phyloP scores from a whole-genome alignment of 495 filamentous ascomycete genomes.

The Aspergillus nidulans region DNA sequence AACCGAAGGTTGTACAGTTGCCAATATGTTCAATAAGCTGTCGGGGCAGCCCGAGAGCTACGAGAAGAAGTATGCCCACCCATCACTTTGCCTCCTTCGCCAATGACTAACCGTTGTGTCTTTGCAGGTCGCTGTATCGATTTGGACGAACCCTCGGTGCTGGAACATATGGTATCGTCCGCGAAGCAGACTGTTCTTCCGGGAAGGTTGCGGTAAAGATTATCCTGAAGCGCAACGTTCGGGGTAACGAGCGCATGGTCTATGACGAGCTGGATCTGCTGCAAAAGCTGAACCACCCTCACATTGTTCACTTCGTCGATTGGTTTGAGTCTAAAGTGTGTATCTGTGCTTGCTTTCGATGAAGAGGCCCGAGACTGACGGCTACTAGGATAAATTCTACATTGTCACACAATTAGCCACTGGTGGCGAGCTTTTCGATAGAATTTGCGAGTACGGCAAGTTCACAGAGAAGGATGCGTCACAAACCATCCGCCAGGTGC shows the following conservation, averaged over 20 bases:
- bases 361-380: slow-evolving; percentile 12
- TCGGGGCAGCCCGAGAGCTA: slow-evolving; percentile 97
- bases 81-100: background rate
- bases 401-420: slow-evolving; percentile 97
- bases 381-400: slow-evolving; percentile 91
- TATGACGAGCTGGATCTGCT: slow-evolving; percentile 95
- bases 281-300: slow-evolving; percentile 82
- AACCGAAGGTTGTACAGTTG: slow-evolving; percentile 51
- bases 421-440: slow-evolving; percentile 95
- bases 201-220: slow-evolving; percentile 98
- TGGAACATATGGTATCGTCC: slow-evolving; percentile 97
- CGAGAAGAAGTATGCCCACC: slow-evolving; percentile 77
- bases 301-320: slow-evolving; percentile 97
- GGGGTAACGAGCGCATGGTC: slow-evolving; percentile 97
- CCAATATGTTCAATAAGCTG: slow-evolving; percentile 94
- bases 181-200: slow-evolving; percentile 75
- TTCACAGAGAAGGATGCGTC: slow-evolving; percentile 99
- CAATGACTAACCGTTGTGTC: slow-evolving; percentile 11
- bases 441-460: slow-evolving; percentile 96
- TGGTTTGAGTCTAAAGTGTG: slow-evolving; percentile 92
- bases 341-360: background rate
- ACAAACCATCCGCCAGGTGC: slow-evolving; percentile 90
- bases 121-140: slow-evolving; percentile 69
- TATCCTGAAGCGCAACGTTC: slow-evolving; percentile 99
- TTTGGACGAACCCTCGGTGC: slow-evolving; percentile 93